phyloP scores from a whole-genome alignment of 192 early-diverging fungal genomes.

The Paraglomus brasilianum region DNA sequence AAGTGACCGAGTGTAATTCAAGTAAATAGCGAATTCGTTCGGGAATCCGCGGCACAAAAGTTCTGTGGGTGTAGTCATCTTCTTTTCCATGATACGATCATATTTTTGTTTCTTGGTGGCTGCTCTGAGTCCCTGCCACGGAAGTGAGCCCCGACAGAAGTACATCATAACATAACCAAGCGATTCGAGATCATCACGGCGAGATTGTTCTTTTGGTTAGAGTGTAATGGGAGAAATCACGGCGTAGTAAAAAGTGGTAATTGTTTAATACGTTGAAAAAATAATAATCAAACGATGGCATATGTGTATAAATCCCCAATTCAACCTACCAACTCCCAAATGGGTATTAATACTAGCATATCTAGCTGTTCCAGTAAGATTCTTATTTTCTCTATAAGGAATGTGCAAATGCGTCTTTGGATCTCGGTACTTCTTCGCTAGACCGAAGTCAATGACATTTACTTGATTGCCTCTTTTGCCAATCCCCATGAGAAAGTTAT shows the following conservation, averaged over 20 bases:
- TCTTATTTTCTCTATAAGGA: slow-evolving; percentile 90
- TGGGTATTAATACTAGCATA: slow-evolving; percentile 93
- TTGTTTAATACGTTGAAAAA: background rate
- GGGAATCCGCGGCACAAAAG: slow-evolving; percentile 81
- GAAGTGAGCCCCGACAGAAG: slow-evolving; percentile 84
- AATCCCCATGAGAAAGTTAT: slow-evolving; percentile 91
- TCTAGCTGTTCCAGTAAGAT: slow-evolving; percentile 87
- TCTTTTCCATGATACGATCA: slow-evolving; percentile 93
- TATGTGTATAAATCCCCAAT: background rate
- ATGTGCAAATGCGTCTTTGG: slow-evolving; percentile 84
- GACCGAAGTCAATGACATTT: slow-evolving; percentile 88
- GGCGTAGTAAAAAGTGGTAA: background rate
- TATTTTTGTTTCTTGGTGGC: slow-evolving; percentile 92
- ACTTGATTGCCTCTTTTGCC: slow-evolving; percentile 81
- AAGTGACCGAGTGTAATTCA: slow-evolving; percentile 82
- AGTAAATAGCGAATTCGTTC: slow-evolving; percentile 82
- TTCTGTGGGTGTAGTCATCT: slow-evolving; percentile 84
- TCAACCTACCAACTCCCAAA: slow-evolving; percentile 64
- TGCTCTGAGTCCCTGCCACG: slow-evolving; percentile 92
- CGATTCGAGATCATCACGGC: slow-evolving; percentile 89
- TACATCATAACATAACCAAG: slow-evolving; percentile 90
- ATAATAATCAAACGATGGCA: slow-evolving; percentile 7
- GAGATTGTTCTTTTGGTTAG: slow-evolving; percentile 79
- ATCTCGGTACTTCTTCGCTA: slow-evolving; percentile 87
- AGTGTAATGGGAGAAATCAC: background rate